phyloP scores from a whole-genome alignment of 345 rosid genomes.

The Atalantia buxifolia region DNA sequence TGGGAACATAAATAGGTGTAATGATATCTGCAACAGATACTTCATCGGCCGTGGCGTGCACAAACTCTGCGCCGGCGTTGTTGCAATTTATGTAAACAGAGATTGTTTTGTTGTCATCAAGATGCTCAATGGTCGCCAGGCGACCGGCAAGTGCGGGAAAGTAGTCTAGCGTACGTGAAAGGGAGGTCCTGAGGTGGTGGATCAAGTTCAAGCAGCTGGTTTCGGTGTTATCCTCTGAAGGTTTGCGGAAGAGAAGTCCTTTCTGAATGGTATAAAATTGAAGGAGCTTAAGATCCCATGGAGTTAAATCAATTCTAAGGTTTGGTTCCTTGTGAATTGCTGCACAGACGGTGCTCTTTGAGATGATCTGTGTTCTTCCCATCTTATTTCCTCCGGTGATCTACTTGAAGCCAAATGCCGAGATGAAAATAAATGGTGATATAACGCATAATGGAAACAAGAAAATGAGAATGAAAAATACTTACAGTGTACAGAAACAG shows the following conservation, averaged over 20 bases:
- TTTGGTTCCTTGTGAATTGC: background rate
- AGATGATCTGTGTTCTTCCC: background rate
- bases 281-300: background rate
- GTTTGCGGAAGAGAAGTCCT: background rate
- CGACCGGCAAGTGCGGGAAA: conserved; percentile 43
- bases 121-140: conserved; percentile 20
- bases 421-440: too few relatives aligned
- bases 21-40: conserved; percentile 26
- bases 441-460: too few relatives aligned
- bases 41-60: conserved; percentile 31
- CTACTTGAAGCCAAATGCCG: too few relatives aligned
- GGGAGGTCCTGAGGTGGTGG: background rate
- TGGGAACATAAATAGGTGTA: conserved; percentile 16
- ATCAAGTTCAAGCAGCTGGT: background rate
- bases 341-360: background rate
- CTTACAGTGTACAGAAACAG: too few relatives aligned
- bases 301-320: background rate
- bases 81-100: conserved; percentile 40
- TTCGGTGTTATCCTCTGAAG: background rate
- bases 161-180: conserved; percentile 19
- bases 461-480: too few relatives aligned
- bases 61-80: conserved; percentile 38
- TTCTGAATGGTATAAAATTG: background rate
- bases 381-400: background rate
- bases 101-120: conserved; percentile 2